Evolutionary conservation across 768 basidiomycete genomes (phyloP).

Genomic region (Pleurotus cornucopiae): DNA sequence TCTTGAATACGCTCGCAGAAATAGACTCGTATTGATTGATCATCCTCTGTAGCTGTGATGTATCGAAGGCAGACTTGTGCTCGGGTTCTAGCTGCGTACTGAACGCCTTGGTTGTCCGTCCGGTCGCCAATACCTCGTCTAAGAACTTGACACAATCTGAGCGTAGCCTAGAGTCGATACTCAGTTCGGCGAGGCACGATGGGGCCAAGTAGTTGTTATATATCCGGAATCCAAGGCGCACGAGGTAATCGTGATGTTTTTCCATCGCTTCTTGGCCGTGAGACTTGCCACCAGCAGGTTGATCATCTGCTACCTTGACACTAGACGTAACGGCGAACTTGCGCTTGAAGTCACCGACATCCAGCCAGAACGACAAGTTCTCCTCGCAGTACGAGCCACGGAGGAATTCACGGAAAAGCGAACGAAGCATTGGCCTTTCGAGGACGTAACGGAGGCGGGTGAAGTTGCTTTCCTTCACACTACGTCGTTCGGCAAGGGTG

Average conservation of each 20-base stretch:
- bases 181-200: slow-evolving; percentile 91
- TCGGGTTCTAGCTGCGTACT: slow-evolving; percentile 78
- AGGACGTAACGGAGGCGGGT: slow-evolving; percentile 89
- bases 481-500: slow-evolving; percentile 48
- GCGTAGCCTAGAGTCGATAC: slow-evolving; percentile 95
- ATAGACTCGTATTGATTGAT: slow-evolving; percentile 93
- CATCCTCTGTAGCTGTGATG: slow-evolving; percentile 92
- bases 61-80: slow-evolving; percentile 81
- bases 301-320: slow-evolving; percentile 59
- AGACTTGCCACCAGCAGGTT: slow-evolving; percentile 40
- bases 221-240: slow-evolving; percentile 89
- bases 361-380: slow-evolving; percentile 95
- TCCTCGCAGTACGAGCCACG: slow-evolving; percentile 96
- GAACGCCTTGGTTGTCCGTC: slow-evolving; percentile 69
- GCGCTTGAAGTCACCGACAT: slow-evolving; percentile 95
- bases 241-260: slow-evolving; percentile 90
- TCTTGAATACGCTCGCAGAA: slow-evolving; percentile 93
- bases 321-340: slow-evolving; percentile 95
- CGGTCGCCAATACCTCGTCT: slow-evolving; percentile 75
- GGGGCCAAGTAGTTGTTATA: slow-evolving; percentile 96
- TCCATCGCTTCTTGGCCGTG: slow-evolving; percentile 94
- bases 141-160: slow-evolving; percentile 93
- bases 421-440: slow-evolving; percentile 84
- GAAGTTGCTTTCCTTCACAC: slow-evolving; percentile 82
- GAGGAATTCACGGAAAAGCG: slow-evolving; percentile 92